Base-by-base conservation (phyloP, 148 eudicot species). In the Gaultheria prostrata region DNA sequence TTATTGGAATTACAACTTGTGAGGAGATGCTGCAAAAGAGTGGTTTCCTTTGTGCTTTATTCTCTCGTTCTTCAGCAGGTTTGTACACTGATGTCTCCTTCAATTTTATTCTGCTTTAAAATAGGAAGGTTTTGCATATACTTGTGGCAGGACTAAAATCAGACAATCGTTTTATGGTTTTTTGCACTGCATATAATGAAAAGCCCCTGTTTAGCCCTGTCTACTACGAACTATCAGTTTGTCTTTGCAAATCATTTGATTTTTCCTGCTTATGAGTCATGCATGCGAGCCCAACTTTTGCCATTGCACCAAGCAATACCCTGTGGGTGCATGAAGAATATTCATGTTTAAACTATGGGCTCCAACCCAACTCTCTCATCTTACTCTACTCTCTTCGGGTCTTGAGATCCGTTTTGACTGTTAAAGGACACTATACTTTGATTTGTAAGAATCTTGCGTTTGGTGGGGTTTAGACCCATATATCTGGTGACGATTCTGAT, bases 21-120 rank as follows among this genome's bases (percentile, higher is more conserved):
- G 93, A 93, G 85, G 97, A 93, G 72, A 89, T 94, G 90, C 88
- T 94, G 87, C 91, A 92, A 84, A 94, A 94, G 89, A 88, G 98
- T 84, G 87, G 92, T 85, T 85, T 89, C 82, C 93, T 97, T 15
- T 92, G 91, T 91, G 98, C 97, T 75, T 85, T 97, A 51, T 97
- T 97, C 86, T 97, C 99, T 84, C 95, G 30, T 51, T 85, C 94
- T 67, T 97, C 99, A 77, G 93, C 95, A 93, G 99, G 99, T 95
- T 82, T 54, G 86, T 83, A 33, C 83, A 43, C 75, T 71, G 39
- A 17, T 33, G 45, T 3, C 0, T 83, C 13, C 61, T 51, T 84
- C 6, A 56, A 56, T 71, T 84, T 10, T 53, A 12, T 50, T 59
- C 50, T 3, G 17, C 35, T 83, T 61, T 46, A 46, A 6, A 33